Percentiles rank a stretch among this genome's conserved stretches.
These are phyloP conservation scores for Amylocarpus encephaloides DNA, from an alignment of 2,329 filamentous ascomycete species.

Conservation along the genomic window DNA sequence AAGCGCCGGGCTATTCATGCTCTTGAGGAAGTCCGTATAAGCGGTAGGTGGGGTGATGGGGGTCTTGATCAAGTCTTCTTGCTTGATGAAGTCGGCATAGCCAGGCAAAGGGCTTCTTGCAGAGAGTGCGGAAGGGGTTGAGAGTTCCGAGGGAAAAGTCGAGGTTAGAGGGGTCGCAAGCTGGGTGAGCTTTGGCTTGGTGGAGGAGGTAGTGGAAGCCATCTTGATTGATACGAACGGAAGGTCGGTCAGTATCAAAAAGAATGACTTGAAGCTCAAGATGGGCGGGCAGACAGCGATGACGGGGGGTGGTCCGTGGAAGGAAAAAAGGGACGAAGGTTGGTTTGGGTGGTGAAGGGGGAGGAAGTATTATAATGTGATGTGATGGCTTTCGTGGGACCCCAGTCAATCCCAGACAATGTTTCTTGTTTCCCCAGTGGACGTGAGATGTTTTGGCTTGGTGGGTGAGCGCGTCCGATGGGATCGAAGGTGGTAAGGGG, in stretches of 20 bases:
- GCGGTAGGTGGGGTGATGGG: constrained; percentile 86
- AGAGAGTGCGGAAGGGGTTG: constrained; percentile 41
- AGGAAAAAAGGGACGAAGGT: constrained; percentile 13
- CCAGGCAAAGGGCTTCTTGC: constrained; percentile 63
- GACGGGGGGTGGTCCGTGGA: constrained; percentile 26
- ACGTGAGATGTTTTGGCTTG: constrained; percentile 9
- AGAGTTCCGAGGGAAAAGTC: constrained; percentile 53
- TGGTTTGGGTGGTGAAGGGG: constrained; percentile 2
- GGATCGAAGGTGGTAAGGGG: constrained; percentile 4
- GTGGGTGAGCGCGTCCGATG: constrained; percentile 18
- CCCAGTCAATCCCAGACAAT: constrained; percentile 6
- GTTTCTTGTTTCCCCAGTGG: constrained; percentile 17
- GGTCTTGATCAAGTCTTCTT: constrained; percentile 63
- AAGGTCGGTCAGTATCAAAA: constrained; percentile 23
- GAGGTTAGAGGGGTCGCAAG: constrained; percentile 57
- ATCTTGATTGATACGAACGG: constrained; percentile 24
- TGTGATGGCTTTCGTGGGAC: constrained; percentile 8
- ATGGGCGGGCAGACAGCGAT: constrained; percentile 25
- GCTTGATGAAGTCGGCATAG: constrained; percentile 59
- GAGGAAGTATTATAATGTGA: constrained; percentile 29
- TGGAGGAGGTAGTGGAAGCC: constrained; percentile 19
- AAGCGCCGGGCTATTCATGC: constrained; percentile 46
- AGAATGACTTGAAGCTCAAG: constrained; percentile 25
- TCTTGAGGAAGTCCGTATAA: constrained; percentile 89
- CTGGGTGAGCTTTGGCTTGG: constrained; percentile 51